These are phyloP conservation scores for Dendrobium catenatum DNA, from an alignment of 106 monocot genomes.

Conservation along the genomic window DNA sequence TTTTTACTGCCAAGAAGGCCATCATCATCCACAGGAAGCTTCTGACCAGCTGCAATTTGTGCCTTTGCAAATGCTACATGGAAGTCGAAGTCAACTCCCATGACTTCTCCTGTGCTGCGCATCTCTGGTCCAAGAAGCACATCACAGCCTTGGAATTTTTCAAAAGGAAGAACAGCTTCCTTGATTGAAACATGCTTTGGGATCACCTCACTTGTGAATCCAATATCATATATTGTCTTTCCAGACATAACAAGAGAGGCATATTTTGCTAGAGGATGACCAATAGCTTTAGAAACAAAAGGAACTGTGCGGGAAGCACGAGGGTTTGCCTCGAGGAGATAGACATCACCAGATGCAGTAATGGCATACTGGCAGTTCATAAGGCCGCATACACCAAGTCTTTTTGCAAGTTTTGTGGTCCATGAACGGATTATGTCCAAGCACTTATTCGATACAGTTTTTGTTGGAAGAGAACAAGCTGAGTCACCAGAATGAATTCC, in stretches of 20 bases:
- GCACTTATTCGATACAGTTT: slow-evolving; percentile 53
- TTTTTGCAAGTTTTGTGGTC: slow-evolving; percentile 69
- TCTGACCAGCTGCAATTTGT: slow-evolving; percentile 94
- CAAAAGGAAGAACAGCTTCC: slow-evolving; percentile 92
- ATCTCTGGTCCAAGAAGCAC: slow-evolving; percentile 96
- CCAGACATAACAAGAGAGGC: slow-evolving; percentile 95
- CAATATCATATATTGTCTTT: slow-evolving; percentile 58
- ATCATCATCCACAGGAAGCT: slow-evolving; percentile 41
- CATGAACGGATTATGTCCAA: slow-evolving; percentile 64
- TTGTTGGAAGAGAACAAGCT: slow-evolving; percentile 91
- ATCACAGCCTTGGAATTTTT: slow-evolving; percentile 97
- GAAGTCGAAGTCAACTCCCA: slow-evolving; percentile 89
- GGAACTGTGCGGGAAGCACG: slow-evolving; percentile 95
- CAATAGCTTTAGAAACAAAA: slow-evolving; percentile 96
- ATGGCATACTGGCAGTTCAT: slow-evolving; percentile 99
- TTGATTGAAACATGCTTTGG: slow-evolving; percentile 88
- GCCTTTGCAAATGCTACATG: slow-evolving; percentile 93
- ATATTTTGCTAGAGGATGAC: slow-evolving; percentile 90
- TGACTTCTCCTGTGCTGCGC: slow-evolving; percentile 98
- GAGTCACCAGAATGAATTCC: slow-evolving; percentile 97
- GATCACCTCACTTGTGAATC: slow-evolving; percentile 61
- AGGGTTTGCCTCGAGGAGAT: slow-evolving; percentile 91
- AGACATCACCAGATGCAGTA: slow-evolving; percentile 67
- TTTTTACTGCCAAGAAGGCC: slow-evolving; percentile 9
- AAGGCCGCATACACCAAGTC: slow-evolving; percentile 79